These are phyloP conservation scores for Limnomonas spitsbergensis DNA, from an alignment of 139 green algal genomes.

Conservation along the genomic window DNA sequence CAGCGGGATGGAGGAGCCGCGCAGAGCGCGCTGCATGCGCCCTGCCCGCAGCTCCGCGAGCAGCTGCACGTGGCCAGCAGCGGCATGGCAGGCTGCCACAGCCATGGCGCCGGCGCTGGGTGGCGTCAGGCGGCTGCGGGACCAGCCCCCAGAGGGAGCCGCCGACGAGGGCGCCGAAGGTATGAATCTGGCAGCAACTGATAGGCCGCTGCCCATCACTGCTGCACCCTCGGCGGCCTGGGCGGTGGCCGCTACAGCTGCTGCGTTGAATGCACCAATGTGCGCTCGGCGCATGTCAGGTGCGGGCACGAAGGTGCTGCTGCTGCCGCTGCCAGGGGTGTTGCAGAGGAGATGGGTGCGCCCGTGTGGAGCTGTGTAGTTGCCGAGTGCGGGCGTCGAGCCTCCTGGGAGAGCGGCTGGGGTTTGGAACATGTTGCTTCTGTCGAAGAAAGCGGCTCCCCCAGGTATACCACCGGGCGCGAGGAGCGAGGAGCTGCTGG, in stretches of 20 bases:
- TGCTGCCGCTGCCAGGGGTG: neutral
- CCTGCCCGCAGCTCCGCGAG: neutral
- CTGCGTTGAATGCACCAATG: neutral
- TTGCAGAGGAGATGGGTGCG: neutral
- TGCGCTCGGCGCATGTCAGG: neutral
- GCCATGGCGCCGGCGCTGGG: neutral
- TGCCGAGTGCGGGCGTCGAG: neutral
- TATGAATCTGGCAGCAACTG: neutral
- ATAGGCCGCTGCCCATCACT: no score
- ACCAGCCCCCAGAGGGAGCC: neutral
- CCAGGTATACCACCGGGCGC: no score
- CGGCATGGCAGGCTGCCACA: neutral
- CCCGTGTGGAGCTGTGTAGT: neutral
- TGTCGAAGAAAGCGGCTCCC: no score
- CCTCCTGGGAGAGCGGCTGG: neutral
- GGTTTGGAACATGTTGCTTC: no score
- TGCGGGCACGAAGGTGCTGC: neutral
- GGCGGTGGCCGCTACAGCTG: neutral
- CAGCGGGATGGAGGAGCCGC: no score
- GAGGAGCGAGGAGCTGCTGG: no score
- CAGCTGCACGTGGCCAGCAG: neutral
- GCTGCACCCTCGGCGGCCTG: neutral
- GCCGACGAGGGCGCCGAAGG: no score
- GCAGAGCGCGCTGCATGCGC: neutral
- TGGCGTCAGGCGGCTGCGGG: neutral